phyloP scores from a whole-genome alignment of 2,329 filamentous ascomycete species.

The Fusarium chlamydosporum region DNA sequence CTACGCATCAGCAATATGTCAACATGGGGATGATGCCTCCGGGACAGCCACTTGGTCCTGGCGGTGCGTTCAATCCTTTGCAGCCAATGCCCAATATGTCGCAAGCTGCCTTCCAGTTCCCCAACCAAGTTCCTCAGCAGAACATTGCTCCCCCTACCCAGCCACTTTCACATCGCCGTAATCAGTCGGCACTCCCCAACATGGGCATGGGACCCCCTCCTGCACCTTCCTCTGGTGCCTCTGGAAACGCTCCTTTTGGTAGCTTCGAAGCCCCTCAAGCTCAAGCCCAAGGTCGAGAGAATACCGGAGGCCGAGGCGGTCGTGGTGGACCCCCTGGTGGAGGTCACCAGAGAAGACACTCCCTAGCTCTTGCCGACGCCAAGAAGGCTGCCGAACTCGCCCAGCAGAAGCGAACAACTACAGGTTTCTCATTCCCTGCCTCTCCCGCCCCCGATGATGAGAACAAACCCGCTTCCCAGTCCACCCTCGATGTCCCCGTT shows the following conservation, averaged over 20 bases:
- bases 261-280: constrained; percentile 76
- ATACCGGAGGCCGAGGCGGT: constrained; percentile 72
- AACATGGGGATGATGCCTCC: constrained; percentile 96
- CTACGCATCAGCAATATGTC: constrained; percentile 96
- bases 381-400: constrained; percentile 98
- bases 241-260: constrained; percentile 78
- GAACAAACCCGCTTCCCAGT: constrained; percentile 54
- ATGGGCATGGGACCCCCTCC: constrained; percentile 91
- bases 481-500: constrained; percentile 54
- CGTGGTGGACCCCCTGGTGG: constrained; percentile 76
- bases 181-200: constrained; percentile 95
- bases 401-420: constrained; percentile 95
- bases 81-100: constrained; percentile 85
- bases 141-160: constrained; percentile 84
- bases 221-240: constrained; percentile 91
- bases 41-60: constrained; percentile 80
- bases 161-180: constrained; percentile 90
- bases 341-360: constrained; percentile 94
- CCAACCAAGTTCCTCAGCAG: constrained; percentile 80
- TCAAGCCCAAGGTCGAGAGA: constrained; percentile 55
- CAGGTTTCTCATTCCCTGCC: constrained; percentile 92
- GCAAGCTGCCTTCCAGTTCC: constrained; percentile 91
- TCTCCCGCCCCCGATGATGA: constrained; percentile 70
- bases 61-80: constrained; percentile 80
- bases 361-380: constrained; percentile 91